phyloP scores from a whole-genome alignment of 2,329 filamentous ascomycete species.

The Fusarium circinatum region DNA sequence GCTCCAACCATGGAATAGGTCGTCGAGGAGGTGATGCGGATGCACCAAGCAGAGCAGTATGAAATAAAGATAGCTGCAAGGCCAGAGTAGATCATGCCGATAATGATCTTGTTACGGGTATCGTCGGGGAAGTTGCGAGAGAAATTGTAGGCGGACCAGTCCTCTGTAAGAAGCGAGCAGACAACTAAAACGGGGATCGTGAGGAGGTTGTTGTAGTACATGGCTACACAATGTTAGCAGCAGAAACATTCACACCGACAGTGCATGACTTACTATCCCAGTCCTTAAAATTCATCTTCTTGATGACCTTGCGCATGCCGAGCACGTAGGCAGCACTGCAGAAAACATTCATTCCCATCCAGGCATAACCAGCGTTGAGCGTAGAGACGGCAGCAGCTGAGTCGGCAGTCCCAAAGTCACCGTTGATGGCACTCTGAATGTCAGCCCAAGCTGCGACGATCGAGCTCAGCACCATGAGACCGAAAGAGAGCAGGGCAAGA shows the following conservation, averaged over 20 bases:
- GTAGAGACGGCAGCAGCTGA: constrained; percentile 83
- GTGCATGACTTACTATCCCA: constrained; percentile 84
- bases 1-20: constrained; percentile 99
- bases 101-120: constrained; percentile 79
- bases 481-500: constrained; percentile 91
- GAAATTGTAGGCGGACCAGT: constrained; percentile 91
- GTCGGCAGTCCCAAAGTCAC: constrained; percentile 65
- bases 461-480: constrained; percentile 95
- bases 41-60: constrained; percentile 99
- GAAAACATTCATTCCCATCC: constrained; percentile 98
- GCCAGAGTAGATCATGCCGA: constrained; percentile 94
- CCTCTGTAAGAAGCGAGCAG: constrained; percentile 84
- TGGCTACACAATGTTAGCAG: constrained; percentile 70
- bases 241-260: constrained; percentile 2
- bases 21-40: constrained; percentile 95
- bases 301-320: constrained; percentile 97
- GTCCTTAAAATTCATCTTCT: constrained; percentile 99
- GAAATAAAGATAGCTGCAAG: constrained; percentile 96
- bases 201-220: constrained; percentile 99
- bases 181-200: constrained; percentile 91
- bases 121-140: constrained; percentile 87
- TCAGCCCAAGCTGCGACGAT: constrained; percentile 97
- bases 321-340: constrained; percentile 91
- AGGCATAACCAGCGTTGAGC: constrained; percentile 92
- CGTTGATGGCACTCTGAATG: constrained; percentile 83